Evolutionary conservation across 345 rosid genomes (phyloP).

Genomic region (Citrus cavaleriei): DNA sequence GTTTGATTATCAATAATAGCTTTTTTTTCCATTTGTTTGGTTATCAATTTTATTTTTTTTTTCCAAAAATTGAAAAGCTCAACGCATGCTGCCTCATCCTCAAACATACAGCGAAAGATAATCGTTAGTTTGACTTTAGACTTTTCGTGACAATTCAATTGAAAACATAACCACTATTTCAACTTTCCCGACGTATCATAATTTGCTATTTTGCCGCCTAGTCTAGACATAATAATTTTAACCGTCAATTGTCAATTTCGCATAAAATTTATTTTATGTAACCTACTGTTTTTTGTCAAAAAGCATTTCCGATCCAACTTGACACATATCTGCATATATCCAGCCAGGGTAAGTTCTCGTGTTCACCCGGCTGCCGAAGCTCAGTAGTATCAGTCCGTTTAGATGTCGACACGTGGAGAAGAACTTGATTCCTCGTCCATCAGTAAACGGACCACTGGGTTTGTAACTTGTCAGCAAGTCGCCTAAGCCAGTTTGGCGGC

Average conservation of each 20-base stretch:
- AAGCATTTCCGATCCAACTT: no score
- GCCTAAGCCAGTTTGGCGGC: neutral
- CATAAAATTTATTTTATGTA: no score
- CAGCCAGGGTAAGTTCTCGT: neutral
- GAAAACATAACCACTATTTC: neutral
- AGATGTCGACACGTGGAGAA: neutral
- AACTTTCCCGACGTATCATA: neutral
- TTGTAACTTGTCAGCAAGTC: neutral
- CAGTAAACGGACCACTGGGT: neutral
- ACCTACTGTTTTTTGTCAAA: no score
- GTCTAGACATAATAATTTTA: neutral
- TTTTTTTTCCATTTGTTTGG: no score
- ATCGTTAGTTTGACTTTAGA: neutral
- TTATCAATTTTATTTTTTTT: no score
- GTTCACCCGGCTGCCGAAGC: neutral
- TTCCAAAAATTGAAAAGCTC: neutral
- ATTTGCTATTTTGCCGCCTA: neutral
- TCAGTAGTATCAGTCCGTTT: neutral
- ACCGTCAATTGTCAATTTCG: neutral
- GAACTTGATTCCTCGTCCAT: neutral
- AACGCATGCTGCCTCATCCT: neutral
- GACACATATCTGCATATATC: neutral
- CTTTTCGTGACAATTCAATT: neutral
- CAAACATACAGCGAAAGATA: no score
- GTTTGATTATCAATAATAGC: no score